These are phyloP conservation scores for Cyberlindnera suaveolens DNA, from an alignment of 805 yeast species.

Conservation along the genomic window DNA sequence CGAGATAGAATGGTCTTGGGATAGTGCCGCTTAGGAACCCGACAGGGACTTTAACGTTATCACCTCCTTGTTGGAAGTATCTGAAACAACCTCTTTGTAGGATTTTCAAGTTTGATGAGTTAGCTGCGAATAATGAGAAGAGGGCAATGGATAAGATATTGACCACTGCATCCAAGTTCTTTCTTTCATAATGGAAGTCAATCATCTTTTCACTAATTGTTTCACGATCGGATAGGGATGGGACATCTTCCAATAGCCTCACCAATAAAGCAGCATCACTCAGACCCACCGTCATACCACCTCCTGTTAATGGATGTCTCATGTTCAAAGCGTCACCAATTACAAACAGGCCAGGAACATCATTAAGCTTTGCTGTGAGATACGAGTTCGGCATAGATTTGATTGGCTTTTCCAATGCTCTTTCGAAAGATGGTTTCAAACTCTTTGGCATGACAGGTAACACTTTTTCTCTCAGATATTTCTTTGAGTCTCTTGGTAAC, in stretches of 20 bases:
- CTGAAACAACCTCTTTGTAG: constrained; percentile 85
- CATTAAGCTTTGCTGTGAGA: constrained; percentile 70
- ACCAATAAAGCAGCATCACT: constrained; percentile 74
- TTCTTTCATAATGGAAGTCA: constrained; percentile 73
- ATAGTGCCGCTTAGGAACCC: constrained; percentile 76
- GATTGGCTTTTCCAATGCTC: constrained; percentile 57
- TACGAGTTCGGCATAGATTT: constrained; percentile 93
- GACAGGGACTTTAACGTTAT: constrained; percentile 70
- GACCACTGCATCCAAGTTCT: constrained; percentile 72
- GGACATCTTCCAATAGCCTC: constrained; percentile 47
- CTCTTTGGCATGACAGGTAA: constrained; percentile 61
- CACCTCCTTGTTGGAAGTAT: constrained; percentile 83
- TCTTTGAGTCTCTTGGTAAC: constrained; percentile 63
- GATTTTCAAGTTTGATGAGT: constrained; percentile 52
- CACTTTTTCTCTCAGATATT: constrained; percentile 56
- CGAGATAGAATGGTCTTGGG: constrained; percentile 67
- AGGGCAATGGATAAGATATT: constrained; percentile 89
- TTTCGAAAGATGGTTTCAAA: constrained; percentile 59
- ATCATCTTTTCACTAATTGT: constrained; percentile 49
- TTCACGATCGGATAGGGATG: constrained; percentile 52
- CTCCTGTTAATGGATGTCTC: constrained; percentile 98
- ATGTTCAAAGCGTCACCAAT: constrained; percentile 93
- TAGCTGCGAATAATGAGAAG: constrained; percentile 87
- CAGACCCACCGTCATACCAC: constrained; percentile 98
- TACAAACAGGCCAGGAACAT: constrained; percentile 68